Evolutionary conservation across 257 asterid species (phyloP).

Genomic region (Lithospermum erythrorhizon): DNA sequence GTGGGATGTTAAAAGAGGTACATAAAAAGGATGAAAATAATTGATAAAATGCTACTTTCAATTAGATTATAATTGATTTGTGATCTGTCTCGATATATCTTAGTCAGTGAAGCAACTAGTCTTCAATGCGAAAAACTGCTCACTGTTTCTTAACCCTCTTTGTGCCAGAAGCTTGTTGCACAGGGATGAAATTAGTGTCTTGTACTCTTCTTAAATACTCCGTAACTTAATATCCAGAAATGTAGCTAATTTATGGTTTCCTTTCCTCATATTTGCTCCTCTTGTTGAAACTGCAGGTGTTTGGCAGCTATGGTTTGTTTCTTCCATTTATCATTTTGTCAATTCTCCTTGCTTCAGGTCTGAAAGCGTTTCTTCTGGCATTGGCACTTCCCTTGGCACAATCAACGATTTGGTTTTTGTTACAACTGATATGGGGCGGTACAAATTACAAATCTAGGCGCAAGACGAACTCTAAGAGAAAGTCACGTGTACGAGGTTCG

Average conservation of each 20-base stretch:
- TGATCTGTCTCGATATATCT: background rate
- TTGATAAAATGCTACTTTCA: background rate
- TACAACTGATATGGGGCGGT: slow-evolving; percentile 24
- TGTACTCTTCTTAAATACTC: background rate
- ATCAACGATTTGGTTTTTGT: slow-evolving; percentile 56
- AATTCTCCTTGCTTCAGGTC: slow-evolving; percentile 49
- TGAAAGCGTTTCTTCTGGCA: slow-evolving; percentile 74
- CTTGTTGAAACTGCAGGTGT: slow-evolving; percentile 44
- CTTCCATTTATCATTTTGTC: slow-evolving; percentile 45
- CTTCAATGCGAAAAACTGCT: background rate
- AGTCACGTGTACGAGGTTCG: slow-evolving; percentile 25
- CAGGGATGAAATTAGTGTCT: background rate
- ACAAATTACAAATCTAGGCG: slow-evolving; percentile 20
- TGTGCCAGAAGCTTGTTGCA: background rate
- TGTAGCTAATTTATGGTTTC: background rate
- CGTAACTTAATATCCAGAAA: too few relatives aligned
- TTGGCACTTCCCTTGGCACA: slow-evolving; percentile 55
- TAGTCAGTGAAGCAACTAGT: too few relatives aligned
- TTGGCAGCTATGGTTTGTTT: slow-evolving; percentile 54
- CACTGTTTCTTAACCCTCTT: background rate
- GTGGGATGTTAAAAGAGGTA: too few relatives aligned
- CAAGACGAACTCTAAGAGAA: slow-evolving; percentile 21
- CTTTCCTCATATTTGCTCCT: background rate
- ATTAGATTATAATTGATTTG: background rate
- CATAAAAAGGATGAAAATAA: background rate